A percentile compares a stretch with the other conserved stretches of the same genome.
Evolutionary conservation across 495 filamentous ascomycete species (phyloP).

Genomic region (Patellaria atrata): DNA sequence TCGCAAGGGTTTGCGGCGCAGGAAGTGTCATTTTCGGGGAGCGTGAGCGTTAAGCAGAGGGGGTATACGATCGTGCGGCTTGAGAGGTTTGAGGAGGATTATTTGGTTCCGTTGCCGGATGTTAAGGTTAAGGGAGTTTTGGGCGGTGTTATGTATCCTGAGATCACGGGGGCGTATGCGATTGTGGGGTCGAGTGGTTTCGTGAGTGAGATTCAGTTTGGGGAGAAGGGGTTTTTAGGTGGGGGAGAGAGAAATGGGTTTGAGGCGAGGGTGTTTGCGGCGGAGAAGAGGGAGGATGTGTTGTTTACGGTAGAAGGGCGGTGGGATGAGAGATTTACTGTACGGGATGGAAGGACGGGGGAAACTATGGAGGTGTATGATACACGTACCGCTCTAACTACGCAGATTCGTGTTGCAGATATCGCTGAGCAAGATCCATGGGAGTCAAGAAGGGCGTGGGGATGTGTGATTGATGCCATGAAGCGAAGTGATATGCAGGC

Average conservation of each 20-base stretch:
- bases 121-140: conserved; percentile 31
- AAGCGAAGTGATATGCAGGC: conserved; percentile 8
- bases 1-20: conserved; percentile 23
- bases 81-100: conserved; percentile 35
- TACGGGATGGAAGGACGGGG: conserved; percentile 6
- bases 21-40: conserved; percentile 23
- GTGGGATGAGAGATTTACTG: conserved; percentile 5
- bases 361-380: conserved; percentile 5
- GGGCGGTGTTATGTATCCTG: no score
- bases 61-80: conserved; percentile 28
- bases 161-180: conserved; percentile 4
- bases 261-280: conserved; percentile 1
- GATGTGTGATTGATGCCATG: conserved; percentile 2
- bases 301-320: conserved; percentile 5
- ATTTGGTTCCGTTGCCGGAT: conserved; percentile 34
- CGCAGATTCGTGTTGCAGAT: conserved; percentile 2
- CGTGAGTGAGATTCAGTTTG: conserved; percentile 8
- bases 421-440: conserved; percentile 6
- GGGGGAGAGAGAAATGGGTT: conserved; percentile 8
- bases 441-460: conserved; percentile 10
- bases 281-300: conserved; percentile 1
- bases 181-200: conserved; percentile 2
- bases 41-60: conserved; percentile 22
- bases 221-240: conserved; percentile 4
- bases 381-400: conserved; percentile 27